A percentile compares a stretch with the other conserved stretches of the same genome.
phyloP scores from a whole-genome alignment of 2,329 filamentous ascomycete genomes.

The Graphilbum fragrans region DNA sequence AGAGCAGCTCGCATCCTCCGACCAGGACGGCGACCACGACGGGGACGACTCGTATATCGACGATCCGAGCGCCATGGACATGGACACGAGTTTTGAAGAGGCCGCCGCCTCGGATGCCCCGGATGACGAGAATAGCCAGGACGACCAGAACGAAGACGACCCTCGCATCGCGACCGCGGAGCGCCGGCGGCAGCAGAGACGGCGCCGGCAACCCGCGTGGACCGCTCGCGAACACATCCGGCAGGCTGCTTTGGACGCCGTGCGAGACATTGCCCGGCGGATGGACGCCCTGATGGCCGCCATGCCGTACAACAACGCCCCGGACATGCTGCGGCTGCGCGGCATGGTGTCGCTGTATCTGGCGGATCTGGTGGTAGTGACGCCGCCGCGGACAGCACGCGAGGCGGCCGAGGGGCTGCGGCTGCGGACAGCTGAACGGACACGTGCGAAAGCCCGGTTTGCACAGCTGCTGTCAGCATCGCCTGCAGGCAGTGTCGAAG shows the following conservation, averaged over 20 bases:
- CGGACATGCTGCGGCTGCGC: slow-evolving; percentile 55
- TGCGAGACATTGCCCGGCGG: slow-evolving; percentile 50
- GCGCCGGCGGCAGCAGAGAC: slow-evolving; percentile 2
- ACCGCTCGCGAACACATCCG: slow-evolving; percentile 29
- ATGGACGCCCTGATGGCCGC: slow-evolving; percentile 59
- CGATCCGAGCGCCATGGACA: slow-evolving; percentile 13
- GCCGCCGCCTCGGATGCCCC: neutral
- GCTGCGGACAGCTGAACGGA: slow-evolving; percentile 21
- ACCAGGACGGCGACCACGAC: slow-evolving; percentile 6
- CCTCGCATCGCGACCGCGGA: slow-evolving; percentile 1
- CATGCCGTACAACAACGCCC: slow-evolving; percentile 57
- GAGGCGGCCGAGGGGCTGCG: slow-evolving; percentile 17
- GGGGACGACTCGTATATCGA: slow-evolving; percentile 12
- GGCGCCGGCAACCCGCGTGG: slow-evolving; percentile 6
- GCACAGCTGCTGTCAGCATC: slow-evolving; percentile 17
- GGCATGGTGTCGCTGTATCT: slow-evolving; percentile 67
- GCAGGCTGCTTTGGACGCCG: slow-evolving; percentile 40
- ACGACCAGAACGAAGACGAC: neutral
- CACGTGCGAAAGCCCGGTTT: slow-evolving; percentile 25
- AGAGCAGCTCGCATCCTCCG: slow-evolving; percentile 11
- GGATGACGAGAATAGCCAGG: neutral
- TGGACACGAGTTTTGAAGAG: slow-evolving; percentile 1
- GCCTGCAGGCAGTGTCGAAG: neutral
- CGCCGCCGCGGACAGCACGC: slow-evolving; percentile 15
- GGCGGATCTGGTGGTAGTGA: slow-evolving; percentile 49